Conservation (phyloP, 2,329 filamentous ascomycete species). For the Peltaster fructicola region DNA sequence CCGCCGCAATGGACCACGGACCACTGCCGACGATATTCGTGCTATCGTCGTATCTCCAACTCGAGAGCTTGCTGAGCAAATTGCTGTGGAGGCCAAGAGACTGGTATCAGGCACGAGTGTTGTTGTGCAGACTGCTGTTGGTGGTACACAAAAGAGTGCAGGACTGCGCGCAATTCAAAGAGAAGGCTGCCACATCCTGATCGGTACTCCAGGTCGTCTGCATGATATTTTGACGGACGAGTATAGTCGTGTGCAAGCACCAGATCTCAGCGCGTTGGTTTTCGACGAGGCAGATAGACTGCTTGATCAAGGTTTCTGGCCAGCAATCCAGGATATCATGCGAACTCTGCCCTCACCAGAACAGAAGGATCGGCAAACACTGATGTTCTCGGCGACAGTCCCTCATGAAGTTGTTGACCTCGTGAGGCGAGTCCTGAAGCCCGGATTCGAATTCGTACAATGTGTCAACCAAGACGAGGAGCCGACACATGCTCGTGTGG, state of each 20-base stretch:
- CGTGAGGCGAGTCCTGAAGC: constrained; percentile 61
- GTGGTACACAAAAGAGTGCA: constrained; percentile 60
- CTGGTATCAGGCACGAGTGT: constrained; percentile 49
- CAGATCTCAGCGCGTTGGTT: constrained; percentile 40
- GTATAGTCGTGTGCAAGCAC: constrained; percentile 43
- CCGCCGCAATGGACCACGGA: constrained; percentile 33
- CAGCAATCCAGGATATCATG: constrained; percentile 31
- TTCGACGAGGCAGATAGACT: constrained; percentile 52
- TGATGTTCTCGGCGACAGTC: constrained; percentile 91
- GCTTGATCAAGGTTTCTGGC: constrained; percentile 39
- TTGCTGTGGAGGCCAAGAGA: constrained; percentile 53
- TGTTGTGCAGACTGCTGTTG: constrained; percentile 63
- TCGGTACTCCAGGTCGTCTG: constrained; percentile 79
- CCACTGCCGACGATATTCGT: constrained; percentile 35
- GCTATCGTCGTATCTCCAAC: constrained; percentile 45
- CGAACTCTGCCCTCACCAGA: constrained; percentile 40
- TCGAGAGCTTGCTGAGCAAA: constrained; percentile 46
- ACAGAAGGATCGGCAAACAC: constrained; percentile 60
- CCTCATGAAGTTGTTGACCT: constrained; percentile 66
- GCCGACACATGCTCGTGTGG: constrained; percentile 70
- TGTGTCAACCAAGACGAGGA: constrained; percentile 69
- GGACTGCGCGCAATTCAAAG: constrained; percentile 51
- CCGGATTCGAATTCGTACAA: constrained; percentile 73
- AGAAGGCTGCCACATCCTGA: constrained; percentile 71
- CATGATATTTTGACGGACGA: constrained; percentile 61